Conservation (phyloP, 1,139 yeast genomes). For the Debaryomyces fabryi region DNA sequence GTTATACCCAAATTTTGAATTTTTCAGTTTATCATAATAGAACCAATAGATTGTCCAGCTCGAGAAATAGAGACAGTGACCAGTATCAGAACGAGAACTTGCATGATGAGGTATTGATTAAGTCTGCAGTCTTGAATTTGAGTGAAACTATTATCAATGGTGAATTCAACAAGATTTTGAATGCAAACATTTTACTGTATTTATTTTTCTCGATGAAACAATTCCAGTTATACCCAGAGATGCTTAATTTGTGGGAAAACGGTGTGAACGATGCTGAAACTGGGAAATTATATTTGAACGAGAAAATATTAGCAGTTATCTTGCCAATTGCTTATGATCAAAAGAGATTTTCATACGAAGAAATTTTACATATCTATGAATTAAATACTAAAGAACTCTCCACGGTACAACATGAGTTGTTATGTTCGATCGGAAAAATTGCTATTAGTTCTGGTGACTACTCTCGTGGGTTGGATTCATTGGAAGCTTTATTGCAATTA, state of each 20-base stretch:
- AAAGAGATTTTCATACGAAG: constrained; percentile 64
- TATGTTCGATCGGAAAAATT: constrained; percentile 44
- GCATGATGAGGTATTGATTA: constrained; percentile 35
- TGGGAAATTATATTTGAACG: constrained; percentile 43
- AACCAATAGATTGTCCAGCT: constrained; percentile 32
- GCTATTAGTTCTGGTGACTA: constrained; percentile 45
- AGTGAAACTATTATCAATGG: constrained; percentile 36
- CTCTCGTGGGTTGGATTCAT: constrained; percentile 41
- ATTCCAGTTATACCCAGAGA: constrained; percentile 37
- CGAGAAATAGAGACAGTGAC: constrained; percentile 45
- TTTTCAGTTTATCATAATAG: constrained; percentile 34
- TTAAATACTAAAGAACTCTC: constrained; percentile 30
- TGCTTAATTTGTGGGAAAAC: constrained; percentile 45
- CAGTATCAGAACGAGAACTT: constrained; percentile 30
- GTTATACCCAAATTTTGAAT: constrained; percentile 31
- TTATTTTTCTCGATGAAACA: constrained; percentile 40
- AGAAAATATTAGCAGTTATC: constrained; percentile 68
- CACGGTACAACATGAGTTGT: constrained; percentile 29
- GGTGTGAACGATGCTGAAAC: constrained; percentile 40
- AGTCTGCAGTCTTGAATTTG: constrained; percentile 37
- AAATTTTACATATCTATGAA: constrained; percentile 42
- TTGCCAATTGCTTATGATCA: constrained; percentile 68
- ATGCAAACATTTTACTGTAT: constrained; percentile 22
- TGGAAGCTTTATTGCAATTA: constrained; percentile 38
- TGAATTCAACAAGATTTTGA: constrained; percentile 31